Evolutionary conservation across 2,329 filamentous ascomycete genomes (phyloP), one percentile per base, ranked within the genome.

Genomic region (Grosmannia clavigera): DNA sequence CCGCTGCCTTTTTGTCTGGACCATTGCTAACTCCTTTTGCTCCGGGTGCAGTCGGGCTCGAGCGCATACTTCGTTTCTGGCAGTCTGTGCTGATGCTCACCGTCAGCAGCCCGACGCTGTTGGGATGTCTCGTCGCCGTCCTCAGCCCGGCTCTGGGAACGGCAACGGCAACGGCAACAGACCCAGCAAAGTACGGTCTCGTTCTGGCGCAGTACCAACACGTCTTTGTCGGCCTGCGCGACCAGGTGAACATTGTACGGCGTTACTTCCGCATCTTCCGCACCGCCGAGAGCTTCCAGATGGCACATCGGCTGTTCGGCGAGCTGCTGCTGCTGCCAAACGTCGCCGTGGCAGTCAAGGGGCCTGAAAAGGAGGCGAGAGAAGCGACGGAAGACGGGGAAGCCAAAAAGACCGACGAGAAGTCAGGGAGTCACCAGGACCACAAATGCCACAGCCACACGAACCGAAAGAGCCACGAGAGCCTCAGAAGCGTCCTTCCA

Each of bases 251-350:
- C 63, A 67, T 81, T 52, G 72, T 73, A 22, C 78, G 87, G 46
- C 81, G 86, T 27, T 84, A 81, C 70, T 78, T 90, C 68, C 82
- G 87, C 14, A 74, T 87, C 61, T 86, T 88, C 69, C 83, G 84
- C 66, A 89, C 86, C 68, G 71, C 87, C 58, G 81, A 83, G 54
- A 78, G 76, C 56, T 85, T 88, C 65, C 68, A 74, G 29, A 68
- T 73, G 2, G 81, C 83, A 1, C 78, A 76, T 67, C 67, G 68
- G 3, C 67, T 75, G 35, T 81, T 75, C 65, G 51, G 6, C 12
- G 46, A 43, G 5, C 51, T 61, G 14, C 12, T 58, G 9, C 19
- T 10, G 25, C 29, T 9, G 52, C 16, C 51, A 27, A 29, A 11
- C 14, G 2, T 38, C 35, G 35, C 3, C 3, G 35, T 38, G 6